Base-by-base conservation (phyloP, 805 yeast species). In the Lipomyces sp. region DNA sequence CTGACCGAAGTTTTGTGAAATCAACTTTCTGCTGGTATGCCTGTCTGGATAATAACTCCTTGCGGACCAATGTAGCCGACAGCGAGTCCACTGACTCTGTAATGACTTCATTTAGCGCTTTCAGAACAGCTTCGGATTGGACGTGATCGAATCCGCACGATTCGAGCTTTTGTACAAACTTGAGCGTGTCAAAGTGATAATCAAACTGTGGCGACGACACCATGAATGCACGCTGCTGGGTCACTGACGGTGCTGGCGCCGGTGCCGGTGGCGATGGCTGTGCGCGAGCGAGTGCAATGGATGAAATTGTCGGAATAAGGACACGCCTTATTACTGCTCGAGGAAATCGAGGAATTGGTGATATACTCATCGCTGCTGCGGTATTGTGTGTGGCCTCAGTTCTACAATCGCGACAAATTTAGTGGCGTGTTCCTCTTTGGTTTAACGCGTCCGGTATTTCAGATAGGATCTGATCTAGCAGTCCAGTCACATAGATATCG, bases 1-100 rank as follows among this genome's bases (percentile, higher is more conserved):
- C 98, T 39, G 97, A 96, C 75, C 93, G 89, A 67, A 95, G 83
- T 75, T 94, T 94, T 50, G 97, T 95, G 82, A 95, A 94, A 75
- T 95, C 98, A 39, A 95, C 98, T 73, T 94, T 91, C 74, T 95
- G 98, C 76, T 94, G 97, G 77, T 95, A 95, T 2, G 97, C 89
- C 75, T 92, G 85, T 71, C 92, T 87, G 37, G 90, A 87, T 56
- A 94, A 83, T 55, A 88, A 87, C 72, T 92, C 97, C 72, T 92
- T 88, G 33, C 92, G 86, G n/a, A 94, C 96, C 64, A 94, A 79
- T 74, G 89, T 89, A 50, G 87, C 82, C 8, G 93, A 87, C 33
- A 92, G 87, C 64, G 89, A 86, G 30, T 84, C 83, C 37, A 92
- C 86, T 3, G 97, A 95, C 69, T 91, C 95, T 73, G 87, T 87